Evolutionary conservation across 2,329 filamentous ascomycete species (phyloP), one percentile per base, ranked within the genome.

Genomic region (Apiospora rasikravindrae): DNA sequence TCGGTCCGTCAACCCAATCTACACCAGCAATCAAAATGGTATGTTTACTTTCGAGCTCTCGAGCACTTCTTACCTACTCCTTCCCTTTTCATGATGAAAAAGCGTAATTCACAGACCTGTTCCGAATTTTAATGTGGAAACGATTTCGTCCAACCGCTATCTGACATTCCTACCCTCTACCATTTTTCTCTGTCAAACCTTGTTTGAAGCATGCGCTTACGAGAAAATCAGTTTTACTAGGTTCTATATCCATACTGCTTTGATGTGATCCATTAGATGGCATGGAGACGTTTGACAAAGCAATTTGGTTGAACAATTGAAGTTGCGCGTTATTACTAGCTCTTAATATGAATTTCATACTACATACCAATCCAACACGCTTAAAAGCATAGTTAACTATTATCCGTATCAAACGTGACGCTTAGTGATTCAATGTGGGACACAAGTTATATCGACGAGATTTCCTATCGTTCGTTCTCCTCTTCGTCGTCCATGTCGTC

Each of bases 141-240:
- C 81, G 85, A 84, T 84, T 90, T 91, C 89, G 90, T 91, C 90
- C 92, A 94, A 94, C 91, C 92, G 92, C 92, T 94, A 90, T 94
- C 92, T 94, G 92, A 93, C 81, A 80, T 71, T 72, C 47, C 70
- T 10, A 68, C 40, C 44, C 51, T 42, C 40, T 29, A 44, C 22
- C 66, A 45, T 68, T 45, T 57, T 64, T 64, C 57, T 64, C 57
- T 45, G 57, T n/a, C 13, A 37, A 29, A 19, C 51, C 51, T 42
- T 70, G 2, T 67, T 64, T 69, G 67, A 71, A 40, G 57, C 51
- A n/a, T 64, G 57, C 57, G 57, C 57, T 64, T 64, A 64, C 57
- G 57, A 64, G 57, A 64, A 64, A 64, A 40, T 40, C 33, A 64
- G 33, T 40, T 16, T 61, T 37, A 8, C 33, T 40, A 64, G 57